Percentiles rank a stretch among this genome's conserved stretches.
Evolutionary conservation across 257 asterid species (phyloP).

Genomic region (Solanum commersonii): DNA sequence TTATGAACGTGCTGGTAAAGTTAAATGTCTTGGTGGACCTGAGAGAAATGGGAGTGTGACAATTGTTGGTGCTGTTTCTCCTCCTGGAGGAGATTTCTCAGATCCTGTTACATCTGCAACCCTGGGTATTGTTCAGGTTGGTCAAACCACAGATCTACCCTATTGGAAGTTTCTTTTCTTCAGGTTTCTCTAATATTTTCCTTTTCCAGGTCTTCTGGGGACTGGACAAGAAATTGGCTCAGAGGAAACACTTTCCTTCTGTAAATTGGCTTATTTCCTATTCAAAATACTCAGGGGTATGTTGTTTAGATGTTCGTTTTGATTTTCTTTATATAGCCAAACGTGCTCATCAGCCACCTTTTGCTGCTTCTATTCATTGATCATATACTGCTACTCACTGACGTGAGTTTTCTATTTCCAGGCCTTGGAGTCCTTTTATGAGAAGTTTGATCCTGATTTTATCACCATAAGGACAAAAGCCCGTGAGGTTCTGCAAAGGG

Average conservation of each 20-base stretch:
- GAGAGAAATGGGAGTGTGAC: constrained; percentile 97
- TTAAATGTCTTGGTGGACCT: constrained; percentile 96
- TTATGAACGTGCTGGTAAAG: constrained; percentile 99
- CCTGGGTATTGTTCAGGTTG: constrained; percentile 95
- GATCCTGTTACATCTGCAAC: constrained; percentile 99
- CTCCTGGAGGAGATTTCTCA: constrained; percentile 99
- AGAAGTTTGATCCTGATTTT: constrained; percentile 91
- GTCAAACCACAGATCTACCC: background rate
- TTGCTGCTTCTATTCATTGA: background rate
- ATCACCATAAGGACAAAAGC: constrained; percentile 93
- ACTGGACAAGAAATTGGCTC: constrained; percentile 94
- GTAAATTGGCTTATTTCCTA: constrained; percentile 98
- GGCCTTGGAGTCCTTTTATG: constrained; percentile 96
- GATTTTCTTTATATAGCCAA: background rate
- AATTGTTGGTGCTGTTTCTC: constrained; percentile 98
- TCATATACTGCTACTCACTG: background rate
- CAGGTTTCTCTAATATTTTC: background rate
- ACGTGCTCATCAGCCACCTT: background rate
- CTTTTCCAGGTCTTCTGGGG: constrained; percentile 91
- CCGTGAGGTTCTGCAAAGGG: constrained; percentile 97
- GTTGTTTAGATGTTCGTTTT: background rate
- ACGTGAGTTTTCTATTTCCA: constrained; percentile 41
- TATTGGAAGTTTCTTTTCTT: constrained; percentile 6
- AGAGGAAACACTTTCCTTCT: constrained; percentile 93
- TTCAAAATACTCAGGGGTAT: constrained; percentile 90